A percentile compares a stretch with the other conserved stretches of the same genome.
phyloP scores from a whole-genome alignment of 202 grass and related monocot genomes.

The Digitaria exilis region DNA sequence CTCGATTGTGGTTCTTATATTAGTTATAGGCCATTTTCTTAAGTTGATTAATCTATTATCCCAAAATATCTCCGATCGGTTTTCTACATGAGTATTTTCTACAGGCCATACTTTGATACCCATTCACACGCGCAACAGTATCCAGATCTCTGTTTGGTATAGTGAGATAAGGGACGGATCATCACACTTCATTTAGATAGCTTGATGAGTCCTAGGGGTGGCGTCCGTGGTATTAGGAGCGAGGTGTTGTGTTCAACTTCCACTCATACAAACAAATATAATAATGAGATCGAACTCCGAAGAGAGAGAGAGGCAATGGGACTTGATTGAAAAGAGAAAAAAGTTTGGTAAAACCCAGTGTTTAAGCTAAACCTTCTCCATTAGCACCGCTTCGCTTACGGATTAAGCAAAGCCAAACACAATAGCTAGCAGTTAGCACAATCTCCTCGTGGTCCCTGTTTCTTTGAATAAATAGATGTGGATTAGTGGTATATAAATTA shows the following conservation, averaged over 20 bases:
- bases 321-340: constrained; percentile 5
- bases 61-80: background rate
- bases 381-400: background rate
- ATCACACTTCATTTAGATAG: too few species aligned
- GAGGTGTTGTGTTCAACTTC: background rate
- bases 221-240: too few species aligned
- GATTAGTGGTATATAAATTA: background rate
- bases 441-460: constrained; percentile 8
- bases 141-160: too few species aligned
- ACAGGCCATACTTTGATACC: too few species aligned
- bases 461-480: background rate
- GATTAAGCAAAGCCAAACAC: background rate
- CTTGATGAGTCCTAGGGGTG: too few species aligned
- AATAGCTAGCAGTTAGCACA: background rate
- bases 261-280: background rate
- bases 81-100: background rate
- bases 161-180: too few species aligned
- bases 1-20: background rate
- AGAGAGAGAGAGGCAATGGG: background rate
- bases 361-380: constrained; percentile 12
- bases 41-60: background rate
- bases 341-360: background rate
- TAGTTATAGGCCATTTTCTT: background rate
- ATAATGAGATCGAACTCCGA: background rate
- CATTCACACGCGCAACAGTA: too few species aligned